Evolutionary conservation across 345 rosid species (phyloP).

Genomic region (Populus deltoides): DNA sequence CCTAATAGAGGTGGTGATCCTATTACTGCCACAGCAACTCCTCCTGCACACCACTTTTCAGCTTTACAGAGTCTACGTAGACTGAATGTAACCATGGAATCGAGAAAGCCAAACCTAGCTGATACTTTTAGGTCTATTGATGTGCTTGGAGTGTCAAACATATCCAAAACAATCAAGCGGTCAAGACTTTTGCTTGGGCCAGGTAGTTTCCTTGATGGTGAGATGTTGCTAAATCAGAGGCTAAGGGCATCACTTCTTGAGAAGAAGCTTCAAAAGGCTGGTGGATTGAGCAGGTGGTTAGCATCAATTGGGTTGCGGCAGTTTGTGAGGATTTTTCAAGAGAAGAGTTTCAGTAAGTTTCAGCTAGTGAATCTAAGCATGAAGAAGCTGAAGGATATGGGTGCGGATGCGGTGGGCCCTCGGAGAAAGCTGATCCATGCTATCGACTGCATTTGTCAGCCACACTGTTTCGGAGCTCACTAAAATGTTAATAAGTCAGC

Average conservation of each 20-base stretch:
- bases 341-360: conserved; percentile 55
- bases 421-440: conserved; percentile 95
- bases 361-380: conserved; percentile 77
- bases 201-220: conserved; percentile 37
- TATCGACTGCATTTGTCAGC: conserved; percentile 74
- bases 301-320: conserved; percentile 71
- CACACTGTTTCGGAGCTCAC: conserved; percentile 42
- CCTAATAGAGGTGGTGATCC: conserved; percentile 12
- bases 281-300: conserved; percentile 78
- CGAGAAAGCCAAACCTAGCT: conserved; percentile 8
- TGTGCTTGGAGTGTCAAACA: conserved; percentile 23
- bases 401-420: conserved; percentile 85
- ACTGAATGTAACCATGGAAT: conserved; percentile 14
- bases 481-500: conserved; percentile 5
- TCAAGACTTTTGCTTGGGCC: conserved; percentile 38
- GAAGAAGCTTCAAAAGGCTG: conserved; percentile 71
- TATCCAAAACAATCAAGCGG: conserved; percentile 31
- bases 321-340: conserved; percentile 65
- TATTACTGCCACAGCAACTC: conserved; percentile 8
- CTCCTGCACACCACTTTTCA: conserved; percentile 20
- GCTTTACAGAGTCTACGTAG: conserved; percentile 20
- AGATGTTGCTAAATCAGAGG: conserved; percentile 40
- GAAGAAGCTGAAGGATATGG: conserved; percentile 97
- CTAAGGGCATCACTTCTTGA: conserved; percentile 68
- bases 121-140: conserved; percentile 13